A percentile compares a stretch with the other conserved stretches of the same genome.
phyloP scores from a whole-genome alignment of 768 basidiomycete genomes.

The Mrakia gelida region DNA sequence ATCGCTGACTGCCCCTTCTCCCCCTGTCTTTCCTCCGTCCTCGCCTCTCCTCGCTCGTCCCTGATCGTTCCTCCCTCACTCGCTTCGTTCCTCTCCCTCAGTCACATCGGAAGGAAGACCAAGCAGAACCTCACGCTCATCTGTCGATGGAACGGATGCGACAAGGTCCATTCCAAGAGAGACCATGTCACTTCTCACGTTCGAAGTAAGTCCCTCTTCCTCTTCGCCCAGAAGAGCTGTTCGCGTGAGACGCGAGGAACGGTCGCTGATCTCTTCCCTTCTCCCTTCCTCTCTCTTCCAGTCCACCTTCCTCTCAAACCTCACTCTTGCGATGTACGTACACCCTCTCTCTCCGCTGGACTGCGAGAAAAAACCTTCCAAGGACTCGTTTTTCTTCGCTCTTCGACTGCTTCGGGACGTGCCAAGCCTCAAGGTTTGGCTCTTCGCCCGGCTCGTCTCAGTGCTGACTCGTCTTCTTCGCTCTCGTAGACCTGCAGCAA shows the following conservation, averaged over 20 bases:
- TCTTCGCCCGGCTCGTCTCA: background rate
- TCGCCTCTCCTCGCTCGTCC: no score
- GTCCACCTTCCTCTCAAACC: constrained; percentile 96
- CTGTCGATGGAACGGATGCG: no score
- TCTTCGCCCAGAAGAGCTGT: background rate
- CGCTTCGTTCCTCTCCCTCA: no score
- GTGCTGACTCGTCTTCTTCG: background rate
- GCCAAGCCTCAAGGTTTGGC: background rate
- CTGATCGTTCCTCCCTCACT: no score
- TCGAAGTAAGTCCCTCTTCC: no score
- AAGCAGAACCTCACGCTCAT: no score
- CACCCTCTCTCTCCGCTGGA: background rate
- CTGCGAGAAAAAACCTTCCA: background rate
- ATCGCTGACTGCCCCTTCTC: constrained; percentile 20
- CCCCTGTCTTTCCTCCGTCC: no score
- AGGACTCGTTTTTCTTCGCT: background rate
- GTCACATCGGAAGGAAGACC: no score
- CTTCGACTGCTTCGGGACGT: background rate
- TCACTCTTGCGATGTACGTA: constrained; percentile 70
- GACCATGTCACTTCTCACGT: no score
- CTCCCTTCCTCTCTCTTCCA: constrained; percentile 41
- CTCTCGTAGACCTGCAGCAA: constrained; percentile 69
- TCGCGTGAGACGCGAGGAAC: background rate
- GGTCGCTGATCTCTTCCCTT: background rate
- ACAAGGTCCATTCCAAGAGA: no score